A percentile compares a stretch with the other conserved stretches of the same genome.
phyloP scores from a whole-genome alignment of 768 basidiomycete genomes.

The Dentipellis sp. region DNA sequence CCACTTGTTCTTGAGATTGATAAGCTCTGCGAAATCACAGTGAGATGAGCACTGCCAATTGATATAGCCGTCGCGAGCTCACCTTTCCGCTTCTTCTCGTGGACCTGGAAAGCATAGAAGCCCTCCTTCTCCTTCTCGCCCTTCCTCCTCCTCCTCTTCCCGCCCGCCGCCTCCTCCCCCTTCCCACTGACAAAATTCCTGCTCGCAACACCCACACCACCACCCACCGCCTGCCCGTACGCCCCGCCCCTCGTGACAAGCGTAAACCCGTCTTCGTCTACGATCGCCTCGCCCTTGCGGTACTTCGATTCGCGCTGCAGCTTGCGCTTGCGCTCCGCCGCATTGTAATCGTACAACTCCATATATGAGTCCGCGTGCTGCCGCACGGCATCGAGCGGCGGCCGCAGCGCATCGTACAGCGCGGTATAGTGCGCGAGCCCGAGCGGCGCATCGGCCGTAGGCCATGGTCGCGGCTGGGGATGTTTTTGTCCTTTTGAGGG shows the following conservation, averaged over 20 bases:
- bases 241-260: constrained; percentile 89
- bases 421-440: constrained; percentile 69
- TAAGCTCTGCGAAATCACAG: constrained; percentile 30
- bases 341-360: constrained; percentile 66
- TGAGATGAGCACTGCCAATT: not conserved
- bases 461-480: constrained; percentile 56
- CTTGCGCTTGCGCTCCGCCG: constrained; percentile 38
- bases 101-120: constrained; percentile 88
- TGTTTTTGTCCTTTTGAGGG: constrained; percentile 12
- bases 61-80: constrained; percentile 6
- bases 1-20: constrained; percentile 67
- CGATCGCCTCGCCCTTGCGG: constrained; percentile 77
- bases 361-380: constrained; percentile 77
- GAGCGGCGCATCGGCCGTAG: constrained; percentile 40
- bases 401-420: constrained; percentile 58
- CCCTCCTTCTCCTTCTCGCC: constrained; percentile 52
- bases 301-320: constrained; percentile 47
- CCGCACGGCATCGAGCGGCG: constrained; percentile 63
- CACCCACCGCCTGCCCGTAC: constrained; percentile 82
- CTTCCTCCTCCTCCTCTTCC: constrained; percentile 48
- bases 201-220: constrained; percentile 58
- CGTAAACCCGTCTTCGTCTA: constrained; percentile 93
- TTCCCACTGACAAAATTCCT: constrained; percentile 40
- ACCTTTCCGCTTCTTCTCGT: constrained; percentile 85
- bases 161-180: constrained; percentile 18